These are phyloP conservation scores for Magnaporthiopsis poae DNA, from an alignment of 2,329 filamentous ascomycete species.

Conservation along the genomic window DNA sequence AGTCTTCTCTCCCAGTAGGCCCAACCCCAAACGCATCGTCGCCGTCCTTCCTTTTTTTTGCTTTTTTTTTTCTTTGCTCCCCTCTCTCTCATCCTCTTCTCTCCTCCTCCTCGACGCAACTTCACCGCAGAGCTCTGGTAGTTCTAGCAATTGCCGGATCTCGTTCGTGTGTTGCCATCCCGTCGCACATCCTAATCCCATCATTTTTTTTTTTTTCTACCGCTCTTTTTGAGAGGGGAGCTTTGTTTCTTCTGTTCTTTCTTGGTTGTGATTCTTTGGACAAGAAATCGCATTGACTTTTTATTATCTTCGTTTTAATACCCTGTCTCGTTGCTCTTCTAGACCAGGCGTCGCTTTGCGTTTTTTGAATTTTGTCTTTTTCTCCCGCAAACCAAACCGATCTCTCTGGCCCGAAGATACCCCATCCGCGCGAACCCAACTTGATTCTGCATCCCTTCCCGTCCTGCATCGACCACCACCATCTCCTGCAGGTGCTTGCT, in stretches of 20 bases:
- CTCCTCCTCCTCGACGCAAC: conserved; percentile 12
- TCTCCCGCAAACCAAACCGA: background rate
- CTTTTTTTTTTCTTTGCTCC: conserved; percentile 9
- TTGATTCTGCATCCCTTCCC: no score
- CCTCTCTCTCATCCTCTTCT: conserved; percentile 11
- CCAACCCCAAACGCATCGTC: conserved; percentile 8
- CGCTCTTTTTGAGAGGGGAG: background rate
- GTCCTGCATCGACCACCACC: background rate
- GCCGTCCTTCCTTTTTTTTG: conserved; percentile 10
- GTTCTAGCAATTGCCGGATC: conserved; percentile 27
- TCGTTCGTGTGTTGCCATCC: conserved; percentile 16
- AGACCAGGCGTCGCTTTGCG: conserved; percentile 4
- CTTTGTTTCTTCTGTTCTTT: background rate
- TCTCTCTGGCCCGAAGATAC: no score
- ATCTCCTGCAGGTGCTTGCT: conserved; percentile 13
- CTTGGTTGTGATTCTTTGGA: background rate
- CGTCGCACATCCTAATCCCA: background rate
- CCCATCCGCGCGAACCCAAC: no score
- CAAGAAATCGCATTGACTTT: no score
- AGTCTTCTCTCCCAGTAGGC: conserved; percentile 14
- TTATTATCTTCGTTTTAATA: background rate
- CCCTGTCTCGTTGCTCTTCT: background rate
- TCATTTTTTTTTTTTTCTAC: background rate
- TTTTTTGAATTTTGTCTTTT: background rate
- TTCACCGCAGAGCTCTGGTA: conserved; percentile 37